phyloP scores from a whole-genome alignment of 257 asterid species.

The Nicotiana undulata region DNA sequence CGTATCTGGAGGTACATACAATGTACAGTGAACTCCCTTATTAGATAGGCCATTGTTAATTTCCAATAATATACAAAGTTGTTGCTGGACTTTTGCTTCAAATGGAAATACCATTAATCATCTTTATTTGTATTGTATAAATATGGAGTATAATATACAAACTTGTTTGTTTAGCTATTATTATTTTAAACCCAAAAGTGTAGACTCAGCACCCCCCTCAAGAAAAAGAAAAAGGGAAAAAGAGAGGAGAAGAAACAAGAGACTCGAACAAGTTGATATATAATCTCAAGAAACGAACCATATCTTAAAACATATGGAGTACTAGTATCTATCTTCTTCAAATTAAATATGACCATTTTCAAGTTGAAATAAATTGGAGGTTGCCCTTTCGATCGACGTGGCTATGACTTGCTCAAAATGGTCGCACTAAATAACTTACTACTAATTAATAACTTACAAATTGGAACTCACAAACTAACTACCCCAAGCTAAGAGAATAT shows the following conservation, averaged over 20 bases:
- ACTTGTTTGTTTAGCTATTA: neutral
- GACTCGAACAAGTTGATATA: neutral
- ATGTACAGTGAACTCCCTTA: conserved; percentile 6
- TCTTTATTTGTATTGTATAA: neutral
- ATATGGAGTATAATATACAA: neutral
- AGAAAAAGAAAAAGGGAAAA: neutral
- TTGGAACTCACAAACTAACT: neutral
- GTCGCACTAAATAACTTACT: neutral
- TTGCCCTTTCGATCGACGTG: neutral
- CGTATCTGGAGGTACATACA: conserved; percentile 19
- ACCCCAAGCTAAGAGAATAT: too few species aligned
- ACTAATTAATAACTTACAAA: neutral
- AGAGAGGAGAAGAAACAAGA: neutral
- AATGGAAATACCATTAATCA: neutral
- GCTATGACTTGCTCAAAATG: neutral
- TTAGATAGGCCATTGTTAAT: neutral
- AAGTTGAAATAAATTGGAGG: neutral
- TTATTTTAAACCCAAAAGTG: neutral
- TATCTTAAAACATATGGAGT: neutral
- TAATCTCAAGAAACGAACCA: neutral
- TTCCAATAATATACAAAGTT: neutral
- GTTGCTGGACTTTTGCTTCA: neutral
- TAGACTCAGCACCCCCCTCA: too few species aligned
- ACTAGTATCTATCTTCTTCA: neutral
- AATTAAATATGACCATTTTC: neutral